Evolutionary conservation across 805 yeast species (phyloP).

Genomic region (Lachancea mirantina): DNA sequence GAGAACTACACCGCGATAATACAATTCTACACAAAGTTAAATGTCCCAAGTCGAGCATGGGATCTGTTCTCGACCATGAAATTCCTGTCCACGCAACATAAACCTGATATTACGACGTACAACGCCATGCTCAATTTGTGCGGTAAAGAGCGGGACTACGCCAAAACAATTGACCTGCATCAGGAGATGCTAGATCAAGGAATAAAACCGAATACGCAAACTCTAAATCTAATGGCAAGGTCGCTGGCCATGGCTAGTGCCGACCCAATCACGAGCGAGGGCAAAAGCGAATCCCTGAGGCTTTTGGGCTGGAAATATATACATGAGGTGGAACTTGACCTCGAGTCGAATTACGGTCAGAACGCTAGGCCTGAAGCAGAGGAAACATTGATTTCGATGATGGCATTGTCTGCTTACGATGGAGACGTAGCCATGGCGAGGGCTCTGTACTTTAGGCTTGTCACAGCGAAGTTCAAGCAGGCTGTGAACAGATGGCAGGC

Average conservation of each 20-base stretch:
- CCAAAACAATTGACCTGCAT: conserved; percentile 68
- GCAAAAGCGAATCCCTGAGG: conserved; percentile 23
- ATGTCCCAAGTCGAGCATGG: conserved; percentile 43
- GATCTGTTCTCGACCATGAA: conserved; percentile 81
- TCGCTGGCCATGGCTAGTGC: conserved; percentile 24
- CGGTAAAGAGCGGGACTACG: conserved; percentile 54
- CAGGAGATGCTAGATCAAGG: conserved; percentile 50
- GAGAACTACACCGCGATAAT: conserved; percentile 25
- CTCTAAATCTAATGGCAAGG: conserved; percentile 21
- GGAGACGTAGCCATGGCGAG: conserved; percentile 71
- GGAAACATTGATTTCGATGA: conserved; percentile 39
- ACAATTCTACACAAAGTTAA: conserved; percentile 19
- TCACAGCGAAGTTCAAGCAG: conserved; percentile 27
- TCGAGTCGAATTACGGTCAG: conserved; percentile 13
- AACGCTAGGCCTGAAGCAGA: conserved; percentile 6
- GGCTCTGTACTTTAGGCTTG: conserved; percentile 49
- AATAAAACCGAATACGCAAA: conserved; percentile 16
- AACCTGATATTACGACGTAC: conserved; percentile 64
- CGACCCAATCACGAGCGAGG: conserved; percentile 23
- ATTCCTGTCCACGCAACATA: conserved; percentile 56
- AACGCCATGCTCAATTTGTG: conserved; percentile 64
- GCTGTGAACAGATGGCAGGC: conserved; percentile 9
- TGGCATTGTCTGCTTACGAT: conserved; percentile 69
- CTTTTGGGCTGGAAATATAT: conserved; percentile 70
- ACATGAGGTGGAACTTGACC: conserved; percentile 47